Percentiles rank a stretch among this genome's conserved stretches.
phyloP scores from a whole-genome alignment of 768 basidiomycete genomes.

The Suillus spraguei region DNA sequence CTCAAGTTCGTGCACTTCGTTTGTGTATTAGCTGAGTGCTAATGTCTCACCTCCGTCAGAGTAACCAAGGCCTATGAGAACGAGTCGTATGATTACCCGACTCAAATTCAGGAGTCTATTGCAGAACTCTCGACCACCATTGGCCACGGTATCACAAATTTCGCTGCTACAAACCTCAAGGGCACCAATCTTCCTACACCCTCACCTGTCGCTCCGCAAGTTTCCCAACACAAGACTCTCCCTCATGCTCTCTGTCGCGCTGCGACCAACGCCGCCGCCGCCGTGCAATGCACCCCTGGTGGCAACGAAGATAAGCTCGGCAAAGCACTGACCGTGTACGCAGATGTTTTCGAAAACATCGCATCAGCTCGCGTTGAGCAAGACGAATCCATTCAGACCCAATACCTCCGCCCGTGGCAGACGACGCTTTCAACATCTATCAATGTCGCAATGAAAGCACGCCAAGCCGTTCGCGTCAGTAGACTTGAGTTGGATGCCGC shows the following conservation, averaged over 20 bases:
- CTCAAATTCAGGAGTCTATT: slow-evolving; percentile 83
- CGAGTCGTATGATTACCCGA: slow-evolving; percentile 90
- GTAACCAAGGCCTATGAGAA: slow-evolving; percentile 87
- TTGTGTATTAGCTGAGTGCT: background rate
- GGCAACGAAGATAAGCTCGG: slow-evolving; percentile 70
- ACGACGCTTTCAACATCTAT: slow-evolving; percentile 83
- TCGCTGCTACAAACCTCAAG: slow-evolving; percentile 87
- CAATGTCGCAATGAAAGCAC: slow-evolving; percentile 89
- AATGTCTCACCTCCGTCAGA: slow-evolving; percentile 39
- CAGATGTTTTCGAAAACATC: slow-evolving; percentile 82
- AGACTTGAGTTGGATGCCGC: slow-evolving; percentile 90
- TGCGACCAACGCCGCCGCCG: slow-evolving; percentile 58
- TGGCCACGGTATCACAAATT: slow-evolving; percentile 74
- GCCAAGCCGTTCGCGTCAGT: slow-evolving; percentile 77
- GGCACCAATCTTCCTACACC: slow-evolving; percentile 86
- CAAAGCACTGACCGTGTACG: slow-evolving; percentile 77
- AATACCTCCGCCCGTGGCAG: slow-evolving; percentile 85
- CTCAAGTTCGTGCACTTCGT: slow-evolving; percentile 57
- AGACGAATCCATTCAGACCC: slow-evolving; percentile 65
- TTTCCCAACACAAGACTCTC: slow-evolving; percentile 88
- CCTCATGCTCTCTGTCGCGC: slow-evolving; percentile 93
- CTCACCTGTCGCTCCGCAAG: slow-evolving; percentile 52
- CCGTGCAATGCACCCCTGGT: slow-evolving; percentile 46
- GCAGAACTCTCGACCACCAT: slow-evolving; percentile 71
- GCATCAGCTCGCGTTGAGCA: slow-evolving; percentile 79